Percentiles rank a stretch among this genome's conserved stretches.
phyloP scores from a whole-genome alignment of 306 rosid species.

The Acacia confusa region DNA sequence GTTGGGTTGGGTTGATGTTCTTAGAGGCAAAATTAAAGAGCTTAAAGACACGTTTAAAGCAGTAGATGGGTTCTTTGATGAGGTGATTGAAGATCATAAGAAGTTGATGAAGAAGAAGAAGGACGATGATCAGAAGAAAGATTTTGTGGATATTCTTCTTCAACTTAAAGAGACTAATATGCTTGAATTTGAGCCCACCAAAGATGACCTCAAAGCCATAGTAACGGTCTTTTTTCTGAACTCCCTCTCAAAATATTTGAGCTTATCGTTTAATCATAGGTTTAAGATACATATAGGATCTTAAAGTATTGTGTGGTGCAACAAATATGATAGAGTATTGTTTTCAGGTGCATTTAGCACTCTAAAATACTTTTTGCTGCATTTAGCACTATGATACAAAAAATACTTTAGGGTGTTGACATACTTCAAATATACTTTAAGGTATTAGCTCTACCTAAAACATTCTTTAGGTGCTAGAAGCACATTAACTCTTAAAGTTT shows the following conservation, averaged over 20 bases:
- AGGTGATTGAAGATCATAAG: conserved; percentile 29
- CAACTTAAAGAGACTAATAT: conserved; percentile 21
- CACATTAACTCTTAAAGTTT: too few species aligned
- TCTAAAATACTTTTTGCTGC: too few species aligned
- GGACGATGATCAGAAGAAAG: conserved; percentile 12
- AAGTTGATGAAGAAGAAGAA: not conserved
- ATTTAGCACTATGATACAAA: too few species aligned
- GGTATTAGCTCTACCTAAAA: too few species aligned
- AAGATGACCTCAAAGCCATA: conserved; percentile 41
- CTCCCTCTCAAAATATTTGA: not conserved
- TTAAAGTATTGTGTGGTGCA: too few species aligned
- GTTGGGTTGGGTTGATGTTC: conserved; percentile 28
- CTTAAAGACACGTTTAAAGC: not conserved
- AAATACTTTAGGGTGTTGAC: too few species aligned
- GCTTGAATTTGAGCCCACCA: conserved; percentile 30
- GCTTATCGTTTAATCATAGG: not conserved
- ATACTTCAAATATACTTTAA: too few species aligned
- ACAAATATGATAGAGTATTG: too few species aligned
- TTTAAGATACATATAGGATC: too few species aligned
- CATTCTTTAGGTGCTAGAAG: too few species aligned
- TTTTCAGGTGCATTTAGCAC: too few species aligned
- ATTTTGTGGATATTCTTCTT: conserved; percentile 39
- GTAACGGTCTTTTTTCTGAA: conserved; percentile 8
- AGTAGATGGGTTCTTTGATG: conserved; percentile 1
- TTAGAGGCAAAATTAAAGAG: not conserved